These are phyloP conservation scores for Neoarthrinium moseri DNA, from an alignment of 2,329 filamentous ascomycete species.

Conservation along the genomic window DNA sequence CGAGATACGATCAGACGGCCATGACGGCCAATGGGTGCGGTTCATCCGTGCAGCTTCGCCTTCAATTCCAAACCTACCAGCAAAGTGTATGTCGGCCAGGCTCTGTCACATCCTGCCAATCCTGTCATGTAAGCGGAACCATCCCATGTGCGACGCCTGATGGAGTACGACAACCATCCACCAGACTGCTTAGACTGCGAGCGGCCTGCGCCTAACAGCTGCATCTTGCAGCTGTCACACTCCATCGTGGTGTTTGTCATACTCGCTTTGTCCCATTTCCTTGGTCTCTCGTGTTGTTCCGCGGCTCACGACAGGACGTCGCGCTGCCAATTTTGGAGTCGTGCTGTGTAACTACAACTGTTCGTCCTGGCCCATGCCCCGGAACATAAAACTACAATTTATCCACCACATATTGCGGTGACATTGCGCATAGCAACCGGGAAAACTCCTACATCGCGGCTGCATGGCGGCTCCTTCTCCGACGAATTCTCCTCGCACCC, in stretches of 20 bases:
- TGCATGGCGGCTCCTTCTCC: constrained; percentile 1
- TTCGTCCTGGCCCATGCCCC: neutral
- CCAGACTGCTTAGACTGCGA: constrained; percentile 20
- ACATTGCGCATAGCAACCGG: neutral
- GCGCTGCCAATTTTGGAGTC: neutral
- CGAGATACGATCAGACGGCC: too few species aligned
- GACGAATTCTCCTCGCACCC: neutral
- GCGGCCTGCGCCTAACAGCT: constrained; percentile 7
- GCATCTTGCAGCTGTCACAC: constrained; percentile 10
- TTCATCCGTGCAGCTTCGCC: too few species aligned
- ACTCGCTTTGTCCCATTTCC: neutral
- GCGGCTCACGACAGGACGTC: neutral
- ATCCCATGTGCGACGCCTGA: neutral
- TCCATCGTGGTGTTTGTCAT: constrained; percentile 1
- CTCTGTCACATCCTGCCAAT: neutral
- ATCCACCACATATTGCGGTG: neutral
- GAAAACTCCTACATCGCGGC: neutral
- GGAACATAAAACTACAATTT: neutral
- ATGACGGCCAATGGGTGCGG: too few species aligned
- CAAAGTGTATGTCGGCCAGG: neutral
- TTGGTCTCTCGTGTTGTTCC: constrained; percentile 1
- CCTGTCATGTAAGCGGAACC: neutral
- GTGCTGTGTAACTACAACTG: neutral
- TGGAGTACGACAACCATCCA: too few species aligned
- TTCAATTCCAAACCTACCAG: neutral